phyloP scores from a whole-genome alignment of 495 filamentous ascomycete species.

The Darksidea phi region DNA sequence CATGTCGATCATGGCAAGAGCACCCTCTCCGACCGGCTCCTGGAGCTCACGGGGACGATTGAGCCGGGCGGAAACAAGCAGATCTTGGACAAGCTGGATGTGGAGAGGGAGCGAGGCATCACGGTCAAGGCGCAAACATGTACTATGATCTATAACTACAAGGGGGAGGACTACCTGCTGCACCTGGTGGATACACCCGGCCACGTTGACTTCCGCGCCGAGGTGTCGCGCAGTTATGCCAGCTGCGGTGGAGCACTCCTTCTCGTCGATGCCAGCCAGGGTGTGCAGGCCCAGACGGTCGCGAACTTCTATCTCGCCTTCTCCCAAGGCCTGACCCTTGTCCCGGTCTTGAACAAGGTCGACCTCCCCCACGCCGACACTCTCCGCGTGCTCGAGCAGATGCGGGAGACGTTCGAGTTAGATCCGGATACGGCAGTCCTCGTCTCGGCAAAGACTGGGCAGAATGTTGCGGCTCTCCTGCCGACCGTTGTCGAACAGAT shows the following conservation, averaged over 20 bases:
- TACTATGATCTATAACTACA: conserved; percentile 89
- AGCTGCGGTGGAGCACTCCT: conserved; percentile 91
- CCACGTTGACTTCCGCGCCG: conserved; percentile 95
- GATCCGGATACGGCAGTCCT: conserved; percentile 76
- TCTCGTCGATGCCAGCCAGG: conserved; percentile 90
- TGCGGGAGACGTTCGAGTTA: conserved; percentile 81
- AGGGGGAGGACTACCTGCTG: conserved; percentile 83
- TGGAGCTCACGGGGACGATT: conserved; percentile 95
- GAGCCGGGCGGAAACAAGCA: conserved; percentile 85
- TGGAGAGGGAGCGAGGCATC: conserved; percentile 92
- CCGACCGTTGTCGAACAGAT: conserved; percentile 83
- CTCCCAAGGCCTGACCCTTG: conserved; percentile 77
- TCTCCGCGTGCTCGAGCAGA: conserved; percentile 78
- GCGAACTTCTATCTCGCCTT: conserved; percentile 98
- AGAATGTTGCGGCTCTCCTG: conserved; percentile 76
- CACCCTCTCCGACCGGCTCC: conserved; percentile 84
- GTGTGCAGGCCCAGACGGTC: conserved; percentile 90
- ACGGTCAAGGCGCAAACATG: conserved; percentile 99
- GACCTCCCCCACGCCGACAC: conserved; percentile 87
- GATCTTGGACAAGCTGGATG: conserved; percentile 93
- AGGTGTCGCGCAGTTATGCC: conserved; percentile 91
- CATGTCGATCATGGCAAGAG: conserved; percentile 99
- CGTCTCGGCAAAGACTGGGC: conserved; percentile 91
- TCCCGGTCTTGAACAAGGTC: conserved; percentile 95
- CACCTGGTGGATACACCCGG: conserved; percentile 97